These are phyloP conservation scores for Phylloboletellus chloephorus DNA, from an alignment of 1,284 basidiomycete species.

Conservation along the genomic window DNA sequence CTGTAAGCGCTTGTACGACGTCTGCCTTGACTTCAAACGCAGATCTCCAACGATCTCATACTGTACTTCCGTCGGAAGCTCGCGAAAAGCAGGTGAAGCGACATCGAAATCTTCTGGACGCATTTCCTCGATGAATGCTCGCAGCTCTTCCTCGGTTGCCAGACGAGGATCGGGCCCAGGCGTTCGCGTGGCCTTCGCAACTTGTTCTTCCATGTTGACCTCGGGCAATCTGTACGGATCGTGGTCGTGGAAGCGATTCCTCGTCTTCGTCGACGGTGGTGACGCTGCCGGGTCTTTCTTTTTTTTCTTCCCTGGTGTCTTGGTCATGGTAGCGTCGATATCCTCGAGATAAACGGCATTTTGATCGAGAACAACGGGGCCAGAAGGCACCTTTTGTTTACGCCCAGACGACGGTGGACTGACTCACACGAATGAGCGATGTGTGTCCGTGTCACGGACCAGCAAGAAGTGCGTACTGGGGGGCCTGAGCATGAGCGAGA, in stretches of 20 bases:
- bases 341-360: conserved; percentile 84
- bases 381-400: conserved; percentile 41
- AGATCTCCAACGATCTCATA: conserved; percentile 98
- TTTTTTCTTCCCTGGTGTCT: conserved; percentile 45
- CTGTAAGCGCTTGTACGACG: conserved; percentile 86
- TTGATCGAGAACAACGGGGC: conserved; percentile 52
- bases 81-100: conserved; percentile 82
- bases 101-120: conserved; percentile 90
- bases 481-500: conserved; percentile 61
- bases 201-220: conserved; percentile 55
- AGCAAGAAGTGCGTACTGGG: conserved; percentile 29
- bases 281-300: conserved; percentile 37
- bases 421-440: conserved; percentile 8
- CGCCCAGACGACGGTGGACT: conserved; percentile 33
- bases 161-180: conserved; percentile 78
- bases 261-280: conserved; percentile 49
- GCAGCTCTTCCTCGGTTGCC: conserved; percentile 90
- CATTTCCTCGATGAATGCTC: conserved; percentile 88
- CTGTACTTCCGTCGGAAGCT: conserved; percentile 92
- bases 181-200: conserved; percentile 54
- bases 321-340: conserved; percentile 53
- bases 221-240: conserved; percentile 84
- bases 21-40: conserved; percentile 88
- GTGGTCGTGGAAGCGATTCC: conserved; percentile 61
- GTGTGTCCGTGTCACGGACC: background rate